phyloP scores from a whole-genome alignment of 2,329 filamentous ascomycete species.

The Polytolypa hystricis region DNA sequence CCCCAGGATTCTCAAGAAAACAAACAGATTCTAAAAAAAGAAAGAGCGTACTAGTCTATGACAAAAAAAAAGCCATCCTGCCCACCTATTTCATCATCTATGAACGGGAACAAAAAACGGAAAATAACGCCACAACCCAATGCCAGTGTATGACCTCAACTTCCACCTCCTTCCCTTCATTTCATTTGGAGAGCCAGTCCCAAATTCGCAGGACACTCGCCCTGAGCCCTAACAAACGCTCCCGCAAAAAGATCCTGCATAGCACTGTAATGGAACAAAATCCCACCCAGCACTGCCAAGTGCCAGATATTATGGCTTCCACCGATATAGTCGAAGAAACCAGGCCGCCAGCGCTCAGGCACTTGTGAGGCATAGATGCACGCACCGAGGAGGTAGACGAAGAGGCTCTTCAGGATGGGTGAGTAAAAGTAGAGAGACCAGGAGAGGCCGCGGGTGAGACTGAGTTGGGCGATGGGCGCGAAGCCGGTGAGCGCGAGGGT shows the following conservation, averaged over 20 bases:
- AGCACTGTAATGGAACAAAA: constrained; percentile 90
- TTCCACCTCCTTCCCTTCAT: too few relatives aligned
- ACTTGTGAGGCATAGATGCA: constrained; percentile 83
- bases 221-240: constrained; percentile 58
- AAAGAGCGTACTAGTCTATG: too few relatives aligned
- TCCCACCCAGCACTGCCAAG: constrained; percentile 82
- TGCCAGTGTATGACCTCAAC: too few relatives aligned
- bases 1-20: too few relatives aligned
- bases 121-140: too few relatives aligned
- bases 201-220: constrained; percentile 30
- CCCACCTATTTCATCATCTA: too few relatives aligned
- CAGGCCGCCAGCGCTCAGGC: constrained; percentile 85
- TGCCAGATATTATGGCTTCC: constrained; percentile 98
- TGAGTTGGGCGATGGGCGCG: constrained; percentile 75
- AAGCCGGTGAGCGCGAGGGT: constrained; percentile 80
- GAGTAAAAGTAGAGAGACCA: constrained; percentile 88
- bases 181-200: too few relatives aligned
- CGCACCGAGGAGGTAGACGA: constrained; percentile 78
- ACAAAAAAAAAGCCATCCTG: too few relatives aligned
- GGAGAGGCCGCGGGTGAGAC: constrained; percentile 60
- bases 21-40: too few relatives aligned
- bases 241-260: constrained; percentile 90
- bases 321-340: constrained; percentile 88
- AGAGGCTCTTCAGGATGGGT: constrained; percentile 70
- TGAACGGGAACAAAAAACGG: too few relatives aligned